phyloP scores from a whole-genome alignment of 768 basidiomycete genomes.

The Mycena venus region DNA sequence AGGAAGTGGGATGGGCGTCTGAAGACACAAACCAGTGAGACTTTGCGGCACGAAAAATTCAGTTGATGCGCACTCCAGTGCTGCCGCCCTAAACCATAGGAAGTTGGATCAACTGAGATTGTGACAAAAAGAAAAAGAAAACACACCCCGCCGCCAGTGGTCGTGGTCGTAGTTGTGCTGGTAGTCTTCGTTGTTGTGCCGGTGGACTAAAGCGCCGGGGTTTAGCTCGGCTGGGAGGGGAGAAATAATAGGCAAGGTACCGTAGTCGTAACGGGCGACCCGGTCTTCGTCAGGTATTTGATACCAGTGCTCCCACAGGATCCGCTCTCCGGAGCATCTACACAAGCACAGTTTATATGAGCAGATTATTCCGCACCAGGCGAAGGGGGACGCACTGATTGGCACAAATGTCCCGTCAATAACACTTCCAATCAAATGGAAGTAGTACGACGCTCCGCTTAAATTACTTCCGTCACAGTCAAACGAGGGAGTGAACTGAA shows the following conservation, averaged over 20 bases:
- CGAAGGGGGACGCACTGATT: slow-evolving; percentile 54
- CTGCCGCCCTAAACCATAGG: not conserved
- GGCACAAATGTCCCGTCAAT: slow-evolving; percentile 67
- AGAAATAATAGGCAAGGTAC: no score
- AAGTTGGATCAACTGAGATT: not conserved
- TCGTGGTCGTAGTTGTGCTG: not conserved
- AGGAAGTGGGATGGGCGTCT: slow-evolving; percentile 42
- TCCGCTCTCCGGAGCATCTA: slow-evolving; percentile 56
- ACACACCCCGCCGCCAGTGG: not conserved
- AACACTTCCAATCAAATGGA: slow-evolving; percentile 65
- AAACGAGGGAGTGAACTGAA: slow-evolving; percentile 60
- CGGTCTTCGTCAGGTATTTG: slow-evolving; percentile 62
- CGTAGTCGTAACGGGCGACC: slow-evolving; percentile 5
- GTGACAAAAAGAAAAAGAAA: not conserved
- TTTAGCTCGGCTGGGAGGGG: no score
- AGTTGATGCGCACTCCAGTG: slow-evolving; percentile 11
- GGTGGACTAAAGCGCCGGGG: not conserved
- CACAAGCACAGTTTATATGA: not conserved
- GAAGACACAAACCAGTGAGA: not conserved
- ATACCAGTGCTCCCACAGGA: slow-evolving; percentile 60
- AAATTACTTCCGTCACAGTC: slow-evolving; percentile 56
- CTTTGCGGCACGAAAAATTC: not conserved
- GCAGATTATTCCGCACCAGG: not conserved
- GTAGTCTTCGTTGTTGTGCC: not conserved
- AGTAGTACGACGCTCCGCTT: slow-evolving; percentile 65